Evolutionary conservation across 148 eudicot species (phyloP).

Genomic region (Rhododendron molle): DNA sequence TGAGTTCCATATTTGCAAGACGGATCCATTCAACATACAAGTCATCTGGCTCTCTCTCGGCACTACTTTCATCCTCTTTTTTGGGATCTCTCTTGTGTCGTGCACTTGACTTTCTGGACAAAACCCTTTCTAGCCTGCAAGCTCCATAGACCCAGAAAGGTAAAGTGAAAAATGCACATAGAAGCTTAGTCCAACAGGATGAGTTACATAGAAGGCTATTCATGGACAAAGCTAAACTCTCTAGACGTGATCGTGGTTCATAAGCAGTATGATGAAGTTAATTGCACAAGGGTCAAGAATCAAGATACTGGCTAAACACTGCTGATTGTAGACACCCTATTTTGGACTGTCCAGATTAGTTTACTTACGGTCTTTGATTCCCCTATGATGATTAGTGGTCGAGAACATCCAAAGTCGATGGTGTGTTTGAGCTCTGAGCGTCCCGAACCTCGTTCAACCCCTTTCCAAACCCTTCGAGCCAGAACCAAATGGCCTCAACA

Average conservation of each 20-base stretch:
- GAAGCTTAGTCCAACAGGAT: neutral
- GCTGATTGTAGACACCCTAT: neutral
- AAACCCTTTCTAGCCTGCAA: constrained; percentile 50
- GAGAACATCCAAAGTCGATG: no score
- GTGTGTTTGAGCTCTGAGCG: no score
- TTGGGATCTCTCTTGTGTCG: constrained; percentile 38
- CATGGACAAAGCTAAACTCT: neutral
- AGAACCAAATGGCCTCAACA: no score
- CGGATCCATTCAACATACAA: constrained; percentile 73
- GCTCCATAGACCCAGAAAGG: neutral
- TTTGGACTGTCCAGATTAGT: no score
- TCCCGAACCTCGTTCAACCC: no score
- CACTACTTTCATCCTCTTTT: constrained; percentile 49
- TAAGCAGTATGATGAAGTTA: neutral
- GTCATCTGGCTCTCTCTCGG: constrained; percentile 45
- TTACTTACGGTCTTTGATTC: no score
- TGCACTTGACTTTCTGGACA: constrained; percentile 42
- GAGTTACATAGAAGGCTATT: neutral
- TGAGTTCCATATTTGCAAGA: constrained; percentile 71
- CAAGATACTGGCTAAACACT: neutral
- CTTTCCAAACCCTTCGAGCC: no score
- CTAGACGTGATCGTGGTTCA: neutral
- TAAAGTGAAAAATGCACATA: neutral
- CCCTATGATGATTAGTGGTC: no score
- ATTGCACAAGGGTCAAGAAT: constrained; percentile 5